A percentile compares a stretch with the other conserved stretches of the same genome.
phyloP scores from a whole-genome alignment of 371 early-diverging fungal genomes.

The Lichtheimia ornata region DNA sequence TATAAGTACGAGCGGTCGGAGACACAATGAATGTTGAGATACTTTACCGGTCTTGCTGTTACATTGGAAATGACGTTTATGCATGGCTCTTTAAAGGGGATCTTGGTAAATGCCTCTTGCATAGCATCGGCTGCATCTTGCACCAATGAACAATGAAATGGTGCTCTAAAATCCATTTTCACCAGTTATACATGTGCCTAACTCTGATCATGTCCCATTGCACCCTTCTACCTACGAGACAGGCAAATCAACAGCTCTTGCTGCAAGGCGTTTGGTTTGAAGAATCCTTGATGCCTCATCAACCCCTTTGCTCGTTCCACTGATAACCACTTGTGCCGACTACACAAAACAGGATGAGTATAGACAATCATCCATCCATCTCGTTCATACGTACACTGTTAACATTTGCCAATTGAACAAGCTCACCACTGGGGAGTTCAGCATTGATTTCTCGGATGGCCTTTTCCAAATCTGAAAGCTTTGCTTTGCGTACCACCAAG shows the following conservation, averaged over 20 bases:
- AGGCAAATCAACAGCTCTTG: conserved; percentile 85
- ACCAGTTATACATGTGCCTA: background rate
- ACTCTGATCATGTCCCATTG: background rate
- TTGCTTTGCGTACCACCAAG: conserved; percentile 74
- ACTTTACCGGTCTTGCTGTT: conserved; percentile 82
- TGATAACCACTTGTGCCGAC: conserved; percentile 85
- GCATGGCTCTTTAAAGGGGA: conserved; percentile 56
- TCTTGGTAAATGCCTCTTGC: conserved; percentile 65
- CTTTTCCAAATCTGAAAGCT: conserved; percentile 70
- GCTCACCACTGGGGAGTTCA: conserved; percentile 65
- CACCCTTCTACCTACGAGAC: conserved; percentile 71
- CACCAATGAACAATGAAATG: conserved; percentile 94
- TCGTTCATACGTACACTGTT: conserved; percentile 63
- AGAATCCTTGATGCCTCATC: conserved; percentile 81
- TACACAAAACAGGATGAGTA: conserved; percentile 20
- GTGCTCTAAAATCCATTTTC: conserved; percentile 58
- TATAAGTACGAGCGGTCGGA: background rate
- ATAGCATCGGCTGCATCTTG: conserved; percentile 80
- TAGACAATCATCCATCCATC: background rate
- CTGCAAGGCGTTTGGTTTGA: conserved; percentile 78
- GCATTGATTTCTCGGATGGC: conserved; percentile 66
- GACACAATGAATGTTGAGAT: background rate
- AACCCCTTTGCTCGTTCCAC: conserved; percentile 87
- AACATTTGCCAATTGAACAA: conserved; percentile 85
- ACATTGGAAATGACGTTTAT: conserved; percentile 92